These are phyloP conservation scores for Salicornia ramosissima DNA, from an alignment of 148 eudicot species.

Conservation along the genomic window DNA sequence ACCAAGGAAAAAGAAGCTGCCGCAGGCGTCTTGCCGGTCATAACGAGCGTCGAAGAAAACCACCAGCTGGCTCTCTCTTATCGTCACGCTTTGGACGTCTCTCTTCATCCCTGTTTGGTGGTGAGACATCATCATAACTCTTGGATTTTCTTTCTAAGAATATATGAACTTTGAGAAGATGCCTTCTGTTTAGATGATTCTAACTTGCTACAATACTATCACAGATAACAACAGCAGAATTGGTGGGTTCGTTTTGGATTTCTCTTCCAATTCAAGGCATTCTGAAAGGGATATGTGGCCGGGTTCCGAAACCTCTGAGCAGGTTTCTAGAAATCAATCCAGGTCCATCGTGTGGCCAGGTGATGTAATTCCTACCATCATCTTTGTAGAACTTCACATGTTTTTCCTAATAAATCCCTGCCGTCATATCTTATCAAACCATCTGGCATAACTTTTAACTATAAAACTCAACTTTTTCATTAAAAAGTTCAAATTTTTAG, in stretches of 20 bases:
- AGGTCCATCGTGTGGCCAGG: conserved; percentile 42
- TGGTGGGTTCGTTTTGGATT: conserved; percentile 74
- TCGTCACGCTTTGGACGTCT: conserved; percentile 59
- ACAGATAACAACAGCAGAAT: conserved; percentile 47
- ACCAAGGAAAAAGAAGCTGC: conserved; percentile 86
- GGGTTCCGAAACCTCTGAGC: conserved; percentile 38
- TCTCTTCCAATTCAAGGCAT: conserved; percentile 42
- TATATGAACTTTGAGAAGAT: neutral
- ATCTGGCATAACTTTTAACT: too few species aligned
- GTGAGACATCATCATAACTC: conserved; percentile 20
- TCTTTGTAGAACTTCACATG: too few species aligned
- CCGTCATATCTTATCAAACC: too few species aligned
- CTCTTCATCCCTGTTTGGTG: conserved; percentile 55
- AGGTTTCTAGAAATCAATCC: conserved; percentile 33
- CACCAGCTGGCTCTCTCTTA: conserved; percentile 67
- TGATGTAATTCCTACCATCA: too few species aligned
- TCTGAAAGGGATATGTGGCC: conserved; percentile 48
- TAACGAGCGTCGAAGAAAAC: conserved; percentile 95
- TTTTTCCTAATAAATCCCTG: too few species aligned
- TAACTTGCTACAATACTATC: neutral
- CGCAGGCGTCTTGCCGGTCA: conserved; percentile 93
- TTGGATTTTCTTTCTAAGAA: neutral
- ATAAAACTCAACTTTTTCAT: too few species aligned
- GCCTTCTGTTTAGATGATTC: neutral
- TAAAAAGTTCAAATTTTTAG: too few species aligned